Evolutionary conservation across 2,329 filamentous ascomycete genomes (phyloP).

Genomic region (Coniochaeta pulveracea): DNA sequence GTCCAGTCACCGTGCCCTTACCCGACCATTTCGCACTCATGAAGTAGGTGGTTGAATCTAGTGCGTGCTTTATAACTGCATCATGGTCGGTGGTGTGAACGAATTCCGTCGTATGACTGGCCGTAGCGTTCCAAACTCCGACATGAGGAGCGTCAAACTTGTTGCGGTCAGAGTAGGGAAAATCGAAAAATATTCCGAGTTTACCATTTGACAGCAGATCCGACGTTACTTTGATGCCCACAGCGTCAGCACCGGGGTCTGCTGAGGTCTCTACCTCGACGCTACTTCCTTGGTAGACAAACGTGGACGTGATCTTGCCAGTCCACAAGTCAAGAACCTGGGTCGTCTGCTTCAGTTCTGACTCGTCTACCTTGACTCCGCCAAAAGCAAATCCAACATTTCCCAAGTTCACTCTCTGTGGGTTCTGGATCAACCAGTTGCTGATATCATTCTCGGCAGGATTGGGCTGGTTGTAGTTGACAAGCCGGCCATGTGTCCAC

Average conservation of each 20-base stretch:
- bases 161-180: slow-evolving; percentile 34
- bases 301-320: slow-evolving; percentile 30
- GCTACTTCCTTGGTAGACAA: slow-evolving; percentile 24
- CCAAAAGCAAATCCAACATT: slow-evolving; percentile 34
- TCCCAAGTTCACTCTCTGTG: slow-evolving; percentile 37
- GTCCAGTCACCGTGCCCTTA: slow-evolving; percentile 19
- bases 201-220: slow-evolving; percentile 22
- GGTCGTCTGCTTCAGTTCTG: slow-evolving; percentile 22
- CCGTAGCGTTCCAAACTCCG: slow-evolving; percentile 35
- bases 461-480: slow-evolving; percentile 30
- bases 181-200: slow-evolving; percentile 39
- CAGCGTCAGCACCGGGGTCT: slow-evolving; percentile 31
- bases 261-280: slow-evolving; percentile 32
- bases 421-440: slow-evolving; percentile 33
- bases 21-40: slow-evolving; percentile 26
- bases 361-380: slow-evolving; percentile 25
- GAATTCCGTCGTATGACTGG: slow-evolving; percentile 28
- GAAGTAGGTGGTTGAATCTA: slow-evolving; percentile 30
- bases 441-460: slow-evolving; percentile 27
- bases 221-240: slow-evolving; percentile 31
- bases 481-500: slow-evolving; percentile 28
- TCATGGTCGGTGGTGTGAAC: slow-evolving; percentile 12
- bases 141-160: slow-evolving; percentile 45
- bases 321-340: slow-evolving; percentile 37
- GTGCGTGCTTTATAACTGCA: slow-evolving; percentile 28